Evolutionary conservation across 1,284 basidiomycete genomes (phyloP), one percentile per base, ranked within the genome.

Genomic region (Schizophyllum commune): DNA sequence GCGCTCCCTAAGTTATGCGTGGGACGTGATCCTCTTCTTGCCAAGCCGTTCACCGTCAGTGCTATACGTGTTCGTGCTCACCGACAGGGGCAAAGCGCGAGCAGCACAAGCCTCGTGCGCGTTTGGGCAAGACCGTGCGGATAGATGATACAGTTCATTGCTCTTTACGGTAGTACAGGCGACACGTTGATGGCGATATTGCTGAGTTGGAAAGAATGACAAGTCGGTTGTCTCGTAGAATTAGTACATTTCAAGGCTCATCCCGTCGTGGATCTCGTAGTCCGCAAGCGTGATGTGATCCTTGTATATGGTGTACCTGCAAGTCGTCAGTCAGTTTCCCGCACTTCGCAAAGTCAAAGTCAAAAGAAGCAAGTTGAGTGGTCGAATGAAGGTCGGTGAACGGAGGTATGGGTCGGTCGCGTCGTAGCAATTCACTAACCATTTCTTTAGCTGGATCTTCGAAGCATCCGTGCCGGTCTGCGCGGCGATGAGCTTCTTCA

Each of bases 401-500:
- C 21, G 22, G 22, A 56, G 27, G n/a, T 20, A 27, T 27, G 34
- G 47, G 6, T 55, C 20, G 13, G 34, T 22, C 13, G 32, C 17
- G n/a, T 11, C 27, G 32, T 19, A 47, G 39, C 39, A 47, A 11
- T 27, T 51, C 11, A 74, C 88, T 63, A 65, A 90, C 95, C 95
- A 98, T 83, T 98, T 98, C 86, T 98, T 99, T 60, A 99, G 78
- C 69, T 90, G 84, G 64, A 99, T 98, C 84, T 98, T 96, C 55
- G 75, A 77, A 8, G 75, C 71, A 69, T 92, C 86, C 2, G 96
- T 98, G 56, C 96, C 97, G 0, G 88, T 98, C 60, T 68, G 67
- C 1, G 64, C 65, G 47, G 67, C 63, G 54, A 67, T 64, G 58
- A 66, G 63, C 34, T 65, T 68, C 66, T 67, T 65, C 51, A 64